phyloP scores from a whole-genome alignment of 2,329 filamentous ascomycete species.

The Pseudocercospora eumusae region DNA sequence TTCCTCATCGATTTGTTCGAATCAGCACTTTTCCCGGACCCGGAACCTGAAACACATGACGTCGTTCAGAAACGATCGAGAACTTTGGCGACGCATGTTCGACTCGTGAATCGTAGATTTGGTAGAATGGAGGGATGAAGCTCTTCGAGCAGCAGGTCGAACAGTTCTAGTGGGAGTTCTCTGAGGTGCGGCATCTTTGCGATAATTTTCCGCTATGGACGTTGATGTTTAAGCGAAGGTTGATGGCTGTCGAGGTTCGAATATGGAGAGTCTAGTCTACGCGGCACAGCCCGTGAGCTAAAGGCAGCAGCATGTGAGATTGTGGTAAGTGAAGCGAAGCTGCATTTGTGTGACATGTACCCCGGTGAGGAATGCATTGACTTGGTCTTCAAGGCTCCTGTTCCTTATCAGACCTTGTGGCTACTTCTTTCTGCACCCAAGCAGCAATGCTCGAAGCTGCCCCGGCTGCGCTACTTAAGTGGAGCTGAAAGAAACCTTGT shows the following conservation, averaged over 20 bases:
- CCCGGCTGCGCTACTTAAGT: slow-evolving; percentile 27
- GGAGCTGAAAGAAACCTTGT: slow-evolving; percentile 32
- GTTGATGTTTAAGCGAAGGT: background rate
- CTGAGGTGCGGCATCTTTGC: background rate
- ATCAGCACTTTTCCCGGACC: too few relatives aligned
- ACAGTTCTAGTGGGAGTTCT: background rate
- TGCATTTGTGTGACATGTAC: background rate
- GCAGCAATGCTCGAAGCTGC: slow-evolving; percentile 24
- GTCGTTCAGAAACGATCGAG: background rate
- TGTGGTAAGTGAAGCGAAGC: background rate
- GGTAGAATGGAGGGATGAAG: background rate
- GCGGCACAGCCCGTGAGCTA: background rate
- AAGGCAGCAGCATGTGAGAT: background rate
- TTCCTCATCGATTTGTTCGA: too few relatives aligned
- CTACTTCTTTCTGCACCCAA: slow-evolving; percentile 27
- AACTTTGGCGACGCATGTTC: background rate
- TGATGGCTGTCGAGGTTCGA: background rate
- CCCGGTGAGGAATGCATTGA: background rate
- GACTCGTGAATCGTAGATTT: background rate
- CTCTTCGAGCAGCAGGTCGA: background rate
- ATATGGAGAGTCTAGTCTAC: background rate
- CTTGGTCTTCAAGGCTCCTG: background rate
- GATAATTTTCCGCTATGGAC: background rate
- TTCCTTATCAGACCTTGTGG: slow-evolving; percentile 7
- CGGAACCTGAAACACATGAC: background rate